Base-by-base conservation (phyloP, 805 yeast genomes). In the Lipomyces mesembrius region DNA sequence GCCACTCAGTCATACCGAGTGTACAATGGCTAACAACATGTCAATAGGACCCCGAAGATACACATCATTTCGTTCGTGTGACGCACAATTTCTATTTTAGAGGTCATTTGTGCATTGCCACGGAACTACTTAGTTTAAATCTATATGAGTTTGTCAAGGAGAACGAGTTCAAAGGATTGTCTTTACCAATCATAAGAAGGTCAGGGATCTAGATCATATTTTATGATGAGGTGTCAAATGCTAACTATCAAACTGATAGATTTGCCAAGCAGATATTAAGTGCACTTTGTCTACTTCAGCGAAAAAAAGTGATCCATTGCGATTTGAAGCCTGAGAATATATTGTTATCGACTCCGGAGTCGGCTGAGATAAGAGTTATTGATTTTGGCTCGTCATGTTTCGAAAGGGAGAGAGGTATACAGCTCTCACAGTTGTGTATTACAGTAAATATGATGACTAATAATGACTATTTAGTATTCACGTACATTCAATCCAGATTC, bases 401-500 rank as follows among this genome's bases (percentile, higher is more conserved):
- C 59, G 82, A 80, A 60, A 85, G 86, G 70, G 93, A 90, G 76
- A 91, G 95, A 58, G 60, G 68, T 65, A 17, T 34, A 61, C 25
- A 11, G 8, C 9, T 17, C 3, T 43, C 12, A 17, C 49, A 11
- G 2, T 43, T n/a, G 49, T 43, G 49, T 7, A 43, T 2, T 43
- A 43, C 20, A n/a, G 22, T 43, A n/a, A n/a, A 43, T 43, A 43
- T 43, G 25, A n/a, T 5, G 22, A n/a, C 49, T 35, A 20, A 20
- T 20, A 17, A 58, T n/a, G 17, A 56, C 8, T 17, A 22, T 62
- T 6, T 35, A n/a, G 88, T 96, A 0, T 97, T 93, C 70, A 89
- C 97, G 61, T 95, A 95, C 77, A 95, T 95, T 66, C 96, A 98
- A 78, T 92, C 97, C 29, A 87, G 99, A 74, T 95, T 92, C 78